phyloP scores from a whole-genome alignment of 306 rosid genomes.

The Cucumis melo region DNA sequence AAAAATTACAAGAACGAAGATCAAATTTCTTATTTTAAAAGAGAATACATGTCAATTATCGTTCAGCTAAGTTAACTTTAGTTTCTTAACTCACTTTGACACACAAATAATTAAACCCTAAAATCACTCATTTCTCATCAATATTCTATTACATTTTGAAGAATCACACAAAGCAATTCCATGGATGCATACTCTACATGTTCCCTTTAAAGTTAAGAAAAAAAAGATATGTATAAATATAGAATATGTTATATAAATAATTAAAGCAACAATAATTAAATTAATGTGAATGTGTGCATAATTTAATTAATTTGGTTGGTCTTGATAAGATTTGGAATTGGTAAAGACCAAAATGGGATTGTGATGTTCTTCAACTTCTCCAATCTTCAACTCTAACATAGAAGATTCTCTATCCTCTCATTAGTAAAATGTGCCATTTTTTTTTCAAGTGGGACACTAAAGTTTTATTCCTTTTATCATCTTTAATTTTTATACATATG shows the following conservation, averaged over 20 bases:
- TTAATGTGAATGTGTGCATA: not conserved
- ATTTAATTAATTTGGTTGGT: not conserved
- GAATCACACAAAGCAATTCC: not conserved
- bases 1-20: too few species aligned
- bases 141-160: not conserved
- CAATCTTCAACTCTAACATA: not conserved
- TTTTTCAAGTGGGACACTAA: not conserved
- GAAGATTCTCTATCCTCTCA: not conserved
- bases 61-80: too few species aligned
- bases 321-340: constrained; percentile 4
- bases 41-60: too few species aligned
- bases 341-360: not conserved
- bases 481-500: not conserved
- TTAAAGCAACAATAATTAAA: not conserved
- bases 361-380: not conserved
- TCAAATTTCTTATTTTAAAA: too few species aligned
- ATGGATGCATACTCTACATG: not conserved
- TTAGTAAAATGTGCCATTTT: not conserved
- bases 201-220: not conserved
- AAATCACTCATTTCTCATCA: not conserved
- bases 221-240: not conserved
- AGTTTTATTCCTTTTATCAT: not conserved
- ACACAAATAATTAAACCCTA: not conserved
- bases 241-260: not conserved
- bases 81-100: too few species aligned